These are phyloP conservation scores for Botrytis fragariae DNA, from an alignment of 2,329 filamentous ascomycete species.

Conservation along the genomic window DNA sequence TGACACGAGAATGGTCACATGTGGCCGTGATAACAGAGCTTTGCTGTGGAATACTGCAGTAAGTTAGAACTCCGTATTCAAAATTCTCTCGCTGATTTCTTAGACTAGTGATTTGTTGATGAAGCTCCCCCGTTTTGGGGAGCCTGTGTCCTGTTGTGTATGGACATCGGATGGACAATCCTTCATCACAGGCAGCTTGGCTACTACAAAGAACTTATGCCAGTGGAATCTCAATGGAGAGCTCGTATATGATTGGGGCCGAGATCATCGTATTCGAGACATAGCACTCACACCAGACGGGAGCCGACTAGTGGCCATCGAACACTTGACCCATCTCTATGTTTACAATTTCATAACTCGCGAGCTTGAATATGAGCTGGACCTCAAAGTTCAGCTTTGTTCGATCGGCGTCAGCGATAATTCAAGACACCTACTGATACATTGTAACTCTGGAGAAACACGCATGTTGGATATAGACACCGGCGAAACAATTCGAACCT, in stretches of 20 bases:
- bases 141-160: slow-evolving; percentile 85
- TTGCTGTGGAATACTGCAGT: slow-evolving; percentile 73
- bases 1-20: slow-evolving; percentile 80
- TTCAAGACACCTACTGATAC: slow-evolving; percentile 78
- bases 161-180: slow-evolving; percentile 77
- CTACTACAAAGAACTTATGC: slow-evolving; percentile 63
- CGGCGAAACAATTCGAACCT: slow-evolving; percentile 64
- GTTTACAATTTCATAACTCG: slow-evolving; percentile 79
- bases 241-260: slow-evolving; percentile 63
- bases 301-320: slow-evolving; percentile 74
- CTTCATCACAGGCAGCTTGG: slow-evolving; percentile 78
- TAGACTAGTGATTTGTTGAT: slow-evolving; percentile 64
- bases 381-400: slow-evolving; percentile 67
- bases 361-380: slow-evolving; percentile 71
- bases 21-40: slow-evolving; percentile 70
- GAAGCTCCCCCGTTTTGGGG: slow-evolving; percentile 67
- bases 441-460: slow-evolving; percentile 73
- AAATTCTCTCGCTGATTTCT: slow-evolving; percentile 26
- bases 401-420: slow-evolving; percentile 80
- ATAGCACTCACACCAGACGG: slow-evolving; percentile 81
- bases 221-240: slow-evolving; percentile 68
- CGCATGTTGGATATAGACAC: slow-evolving; percentile 75
- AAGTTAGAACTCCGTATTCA: slow-evolving; percentile 37
- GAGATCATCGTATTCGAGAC: slow-evolving; percentile 75
- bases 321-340: slow-evolving; percentile 66